Base-by-base conservation (phyloP, 2,329 filamentous ascomycete genomes). In the Verticillium albo-atrum region DNA sequence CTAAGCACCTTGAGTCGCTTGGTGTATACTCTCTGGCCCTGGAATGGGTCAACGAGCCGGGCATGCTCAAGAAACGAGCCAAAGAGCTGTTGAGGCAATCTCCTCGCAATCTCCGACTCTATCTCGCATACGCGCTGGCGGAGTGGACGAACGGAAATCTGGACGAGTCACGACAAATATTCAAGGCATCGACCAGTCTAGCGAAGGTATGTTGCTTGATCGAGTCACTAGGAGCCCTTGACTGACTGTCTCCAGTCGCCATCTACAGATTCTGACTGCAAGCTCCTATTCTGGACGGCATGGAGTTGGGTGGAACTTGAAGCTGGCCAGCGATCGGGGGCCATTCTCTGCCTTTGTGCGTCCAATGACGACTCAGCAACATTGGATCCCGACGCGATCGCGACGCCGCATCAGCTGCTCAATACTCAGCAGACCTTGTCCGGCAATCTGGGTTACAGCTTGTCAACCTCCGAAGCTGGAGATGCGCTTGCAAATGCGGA, bases 121-220 rank as follows among this genome's bases (percentile, higher is more conserved):
- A 96, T 73, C 89, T 92, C 65, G 85, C 87, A 0, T 96, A 94
- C 68, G 91, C 89, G 0, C 74, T 91, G 15, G 84, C 92, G 3
- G 91, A 96, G 71, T 80, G 75, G 64, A 76, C 78, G 1, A 81
- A 81, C 30, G 84, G 80, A 0, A 87, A 89, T 26, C 65, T 69
- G 1, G 78, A 83, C 1, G 76, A 85, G 54, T 87, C 89, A 4
- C 75, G 79, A 25, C 86, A 84, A 56, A 86, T 95, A 0, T 83
- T 94, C 66, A 71, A 79, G 1, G 88, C 89, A 1, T 88, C 91
- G 2, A 76, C 91, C 3, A 60, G 67, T 30, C 66, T 75, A 12
- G 58, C 68, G 10, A 65, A 67, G 50, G 74, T 75, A 65, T 66
- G 72, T 67, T 15, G 26, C 10, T 25, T 17, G 14, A 26, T 26